These are phyloP conservation scores for Botrytis paeoniae DNA, from an alignment of 2,329 filamentous ascomycete genomes.

Conservation along the genomic window DNA sequence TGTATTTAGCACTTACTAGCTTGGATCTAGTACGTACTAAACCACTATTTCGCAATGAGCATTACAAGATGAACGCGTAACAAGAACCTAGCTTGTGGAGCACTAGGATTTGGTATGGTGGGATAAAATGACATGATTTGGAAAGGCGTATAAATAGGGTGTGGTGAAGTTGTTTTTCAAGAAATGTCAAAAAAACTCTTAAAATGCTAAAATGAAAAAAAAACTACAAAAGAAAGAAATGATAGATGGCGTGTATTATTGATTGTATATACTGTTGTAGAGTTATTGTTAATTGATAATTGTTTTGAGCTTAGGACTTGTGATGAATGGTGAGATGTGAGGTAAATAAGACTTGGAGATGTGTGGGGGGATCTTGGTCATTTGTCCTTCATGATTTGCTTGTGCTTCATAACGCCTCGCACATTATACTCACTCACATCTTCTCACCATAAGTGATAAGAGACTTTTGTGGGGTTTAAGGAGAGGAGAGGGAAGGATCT, in stretches of 20 bases:
- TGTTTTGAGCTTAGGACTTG: background rate
- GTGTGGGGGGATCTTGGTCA: background rate
- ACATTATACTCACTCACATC: background rate
- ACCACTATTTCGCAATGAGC: background rate
- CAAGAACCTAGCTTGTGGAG: background rate
- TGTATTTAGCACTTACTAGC: background rate
- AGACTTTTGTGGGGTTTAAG: background rate
- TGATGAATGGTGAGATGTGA: background rate
- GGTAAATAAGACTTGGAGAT: background rate
- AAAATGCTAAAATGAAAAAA: slow-evolving; percentile 2
- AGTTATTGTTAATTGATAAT: background rate
- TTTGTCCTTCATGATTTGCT: background rate
- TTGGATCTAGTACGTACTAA: background rate
- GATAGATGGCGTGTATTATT: background rate
- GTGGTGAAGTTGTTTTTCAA: background rate
- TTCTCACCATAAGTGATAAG: background rate
- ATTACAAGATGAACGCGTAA: background rate
- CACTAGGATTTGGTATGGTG: slow-evolving; percentile 2
- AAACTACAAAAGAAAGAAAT: background rate
- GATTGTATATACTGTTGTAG: background rate
- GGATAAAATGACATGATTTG: background rate
- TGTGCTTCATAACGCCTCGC: background rate
- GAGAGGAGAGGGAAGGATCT: no score
- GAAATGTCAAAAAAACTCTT: slow-evolving; percentile 1
- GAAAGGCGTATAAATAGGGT: background rate